Evolutionary conservation across 305 asterid genomes (phyloP).

Genomic region (Fraxinus xanthoxyloides): DNA sequence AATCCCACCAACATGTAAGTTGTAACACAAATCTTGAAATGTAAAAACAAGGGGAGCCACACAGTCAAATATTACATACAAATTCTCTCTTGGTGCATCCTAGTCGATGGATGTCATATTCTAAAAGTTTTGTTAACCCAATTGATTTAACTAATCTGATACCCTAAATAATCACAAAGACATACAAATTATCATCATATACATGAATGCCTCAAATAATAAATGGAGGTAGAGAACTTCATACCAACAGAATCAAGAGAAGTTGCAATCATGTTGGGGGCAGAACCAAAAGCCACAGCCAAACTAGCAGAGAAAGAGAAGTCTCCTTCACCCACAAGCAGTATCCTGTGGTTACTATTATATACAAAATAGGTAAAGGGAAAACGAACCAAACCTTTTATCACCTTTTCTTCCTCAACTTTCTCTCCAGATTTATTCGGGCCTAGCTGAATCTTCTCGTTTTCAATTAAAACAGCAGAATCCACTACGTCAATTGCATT

Average conservation of each 20-base stretch:
- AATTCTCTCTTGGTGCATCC: not conserved
- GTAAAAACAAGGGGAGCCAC: not conserved
- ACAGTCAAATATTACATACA: no score
- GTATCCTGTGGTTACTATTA: slow-evolving; percentile 34
- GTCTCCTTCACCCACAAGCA: slow-evolving; percentile 53
- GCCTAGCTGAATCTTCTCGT: not conserved
- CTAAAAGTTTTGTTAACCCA: not conserved
- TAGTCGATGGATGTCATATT: no score
- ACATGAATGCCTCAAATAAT: not conserved
- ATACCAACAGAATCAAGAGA: slow-evolving; percentile 36
- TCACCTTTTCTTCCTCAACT: not conserved
- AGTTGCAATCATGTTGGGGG: slow-evolving; percentile 38
- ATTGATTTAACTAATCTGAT: not conserved
- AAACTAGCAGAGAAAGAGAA: slow-evolving; percentile 40
- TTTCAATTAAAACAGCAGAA: not conserved
- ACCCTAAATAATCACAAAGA: not conserved
- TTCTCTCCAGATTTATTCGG: not conserved
- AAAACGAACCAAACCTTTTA: not conserved
- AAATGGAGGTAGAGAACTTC: not conserved
- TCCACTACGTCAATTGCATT: not conserved
- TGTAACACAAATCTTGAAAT: not conserved
- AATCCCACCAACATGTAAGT: not conserved
- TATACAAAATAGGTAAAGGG: no score
- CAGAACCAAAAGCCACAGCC: slow-evolving; percentile 32
- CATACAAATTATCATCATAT: not conserved